Evolutionary conservation across 1,284 basidiomycete species (phyloP).

Genomic region (Trichosporon ovoides): DNA sequence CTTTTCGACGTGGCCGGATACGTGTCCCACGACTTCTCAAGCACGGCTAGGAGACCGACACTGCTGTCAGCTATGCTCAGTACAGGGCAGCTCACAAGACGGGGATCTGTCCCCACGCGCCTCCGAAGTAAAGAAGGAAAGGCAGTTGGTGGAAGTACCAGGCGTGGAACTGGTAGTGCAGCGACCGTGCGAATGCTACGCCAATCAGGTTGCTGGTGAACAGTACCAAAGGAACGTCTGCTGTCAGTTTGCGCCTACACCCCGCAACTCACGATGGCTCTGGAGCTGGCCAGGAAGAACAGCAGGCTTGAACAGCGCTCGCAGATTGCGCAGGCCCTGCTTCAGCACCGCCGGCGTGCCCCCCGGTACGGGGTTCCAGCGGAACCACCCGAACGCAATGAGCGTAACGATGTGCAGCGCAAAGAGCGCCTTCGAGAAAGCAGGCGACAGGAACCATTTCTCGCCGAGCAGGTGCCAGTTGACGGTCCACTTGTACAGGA

Average conservation of each 20-base stretch:
- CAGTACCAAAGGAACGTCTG: conserved; percentile 74
- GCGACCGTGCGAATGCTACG: conserved; percentile 83
- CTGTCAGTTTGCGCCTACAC: not conserved
- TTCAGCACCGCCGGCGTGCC: conserved; percentile 57
- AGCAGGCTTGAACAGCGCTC: conserved; percentile 18
- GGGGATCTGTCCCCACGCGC: conserved; percentile 23
- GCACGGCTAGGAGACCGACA: conserved; percentile 56
- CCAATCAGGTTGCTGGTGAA: conserved; percentile 92
- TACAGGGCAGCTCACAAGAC: conserved; percentile 27
- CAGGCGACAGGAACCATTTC: conserved; percentile 62
- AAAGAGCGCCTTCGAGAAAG: conserved; percentile 63
- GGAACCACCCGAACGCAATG: conserved; percentile 62
- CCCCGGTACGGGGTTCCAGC: conserved; percentile 64
- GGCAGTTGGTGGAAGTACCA: conserved; percentile 97
- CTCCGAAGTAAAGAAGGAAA: conserved; percentile 56
- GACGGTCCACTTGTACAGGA: conserved; percentile 95
- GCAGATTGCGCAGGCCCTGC: conserved; percentile 52
- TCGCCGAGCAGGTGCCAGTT: conserved; percentile 90
- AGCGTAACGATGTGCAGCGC: conserved; percentile 62
- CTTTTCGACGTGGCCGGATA: conserved; percentile 73
- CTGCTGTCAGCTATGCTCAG: conserved; percentile 50
- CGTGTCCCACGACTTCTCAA: conserved; percentile 84
- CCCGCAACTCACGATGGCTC: conserved; percentile 25
- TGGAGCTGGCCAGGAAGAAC: conserved; percentile 14
- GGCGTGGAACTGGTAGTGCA: conserved; percentile 98